These are phyloP conservation scores for Arachis hypogaea DNA, from an alignment of 306 rosid genomes.

Conservation along the genomic window DNA sequence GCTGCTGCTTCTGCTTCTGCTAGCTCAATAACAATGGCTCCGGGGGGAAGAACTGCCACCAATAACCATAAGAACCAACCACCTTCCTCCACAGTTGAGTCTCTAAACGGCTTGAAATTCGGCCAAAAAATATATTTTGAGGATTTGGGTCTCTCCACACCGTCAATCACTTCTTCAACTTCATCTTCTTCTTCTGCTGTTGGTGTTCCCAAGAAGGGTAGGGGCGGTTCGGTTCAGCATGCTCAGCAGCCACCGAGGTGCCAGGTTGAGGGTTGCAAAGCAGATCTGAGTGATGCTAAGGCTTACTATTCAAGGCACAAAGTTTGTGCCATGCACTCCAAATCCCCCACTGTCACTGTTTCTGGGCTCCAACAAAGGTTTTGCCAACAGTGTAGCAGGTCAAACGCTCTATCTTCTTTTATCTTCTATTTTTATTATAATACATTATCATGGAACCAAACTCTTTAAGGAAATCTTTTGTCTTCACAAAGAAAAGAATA, in stretches of 20 bases:
- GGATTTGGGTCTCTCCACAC: conserved; percentile 54
- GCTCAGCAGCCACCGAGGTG: conserved; percentile 82
- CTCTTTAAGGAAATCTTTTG: neutral
- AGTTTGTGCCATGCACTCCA: conserved; percentile 86
- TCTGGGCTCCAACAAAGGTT: conserved; percentile 83
- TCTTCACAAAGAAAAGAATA: too few species aligned
- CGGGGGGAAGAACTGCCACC: conserved; percentile 48
- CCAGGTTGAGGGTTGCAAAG: conserved; percentile 87
- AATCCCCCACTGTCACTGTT: conserved; percentile 75
- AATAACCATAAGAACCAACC: conserved; percentile 38
- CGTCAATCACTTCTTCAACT: conserved; percentile 8
- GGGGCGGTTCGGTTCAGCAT: conserved; percentile 45
- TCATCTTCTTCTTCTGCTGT: conserved; percentile 38
- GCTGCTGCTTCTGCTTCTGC: neutral
- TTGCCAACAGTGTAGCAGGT: conserved; percentile 99
- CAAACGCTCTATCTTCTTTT: neutral
- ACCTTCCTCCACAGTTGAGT: conserved; percentile 62
- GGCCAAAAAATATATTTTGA: conserved; percentile 82
- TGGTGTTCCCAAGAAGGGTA: conserved; percentile 51
- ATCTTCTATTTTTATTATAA: too few species aligned
- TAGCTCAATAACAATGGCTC: conserved; percentile 50
- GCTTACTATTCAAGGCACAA: conserved; percentile 93
- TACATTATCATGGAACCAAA: neutral
- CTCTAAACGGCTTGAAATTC: conserved; percentile 73
- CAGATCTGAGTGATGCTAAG: conserved; percentile 87